These are phyloP conservation scores for Knoxdaviesia capensis DNA, from an alignment of 2,329 filamentous ascomycete genomes.

Conservation along the genomic window DNA sequence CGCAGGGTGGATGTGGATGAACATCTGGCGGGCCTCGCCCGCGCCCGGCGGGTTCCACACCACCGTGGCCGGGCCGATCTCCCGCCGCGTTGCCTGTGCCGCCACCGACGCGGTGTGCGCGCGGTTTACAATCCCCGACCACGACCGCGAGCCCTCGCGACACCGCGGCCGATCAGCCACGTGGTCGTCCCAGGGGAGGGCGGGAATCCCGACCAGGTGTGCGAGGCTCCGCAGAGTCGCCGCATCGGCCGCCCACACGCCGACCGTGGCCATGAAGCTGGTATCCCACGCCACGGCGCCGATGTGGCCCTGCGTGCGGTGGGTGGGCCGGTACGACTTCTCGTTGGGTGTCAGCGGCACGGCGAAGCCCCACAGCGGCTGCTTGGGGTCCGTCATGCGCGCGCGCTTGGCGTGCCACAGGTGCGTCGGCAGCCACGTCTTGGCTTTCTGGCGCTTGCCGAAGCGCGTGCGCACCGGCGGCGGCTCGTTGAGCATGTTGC, in stretches of 20 bases:
- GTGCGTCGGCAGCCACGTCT: conserved; percentile 91
- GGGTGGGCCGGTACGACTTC: conserved; percentile 76
- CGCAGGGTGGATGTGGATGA: conserved; percentile 66
- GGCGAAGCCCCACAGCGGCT: conserved; percentile 78
- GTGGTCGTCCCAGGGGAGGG: conserved; percentile 35
- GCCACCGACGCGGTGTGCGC: conserved; percentile 23
- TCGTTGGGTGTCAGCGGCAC: conserved; percentile 69
- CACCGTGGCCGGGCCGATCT: conserved; percentile 52
- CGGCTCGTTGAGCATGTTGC: conserved; percentile 45
- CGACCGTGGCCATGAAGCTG: conserved; percentile 82
- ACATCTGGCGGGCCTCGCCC: conserved; percentile 21
- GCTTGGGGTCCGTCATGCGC: conserved; percentile 60
- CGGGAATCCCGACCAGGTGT: conserved; percentile 39
- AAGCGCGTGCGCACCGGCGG: conserved; percentile 42
- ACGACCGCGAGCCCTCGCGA: conserved; percentile 32
- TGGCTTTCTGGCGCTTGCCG: conserved; percentile 66
- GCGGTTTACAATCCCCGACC: conserved; percentile 28
- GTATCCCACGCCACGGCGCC: conserved; percentile 81
- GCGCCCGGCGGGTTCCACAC: conserved; percentile 44
- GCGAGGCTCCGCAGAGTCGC: conserved; percentile 48
- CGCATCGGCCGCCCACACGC: conserved; percentile 44
- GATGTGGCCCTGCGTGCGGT: conserved; percentile 54
- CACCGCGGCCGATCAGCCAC: conserved; percentile 34
- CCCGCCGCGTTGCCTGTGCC: conserved; percentile 15
- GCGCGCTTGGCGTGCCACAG: conserved; percentile 86